These are phyloP conservation scores for Vigna hirtella DNA, from an alignment of 306 rosid genomes.

Conservation along the genomic window DNA sequence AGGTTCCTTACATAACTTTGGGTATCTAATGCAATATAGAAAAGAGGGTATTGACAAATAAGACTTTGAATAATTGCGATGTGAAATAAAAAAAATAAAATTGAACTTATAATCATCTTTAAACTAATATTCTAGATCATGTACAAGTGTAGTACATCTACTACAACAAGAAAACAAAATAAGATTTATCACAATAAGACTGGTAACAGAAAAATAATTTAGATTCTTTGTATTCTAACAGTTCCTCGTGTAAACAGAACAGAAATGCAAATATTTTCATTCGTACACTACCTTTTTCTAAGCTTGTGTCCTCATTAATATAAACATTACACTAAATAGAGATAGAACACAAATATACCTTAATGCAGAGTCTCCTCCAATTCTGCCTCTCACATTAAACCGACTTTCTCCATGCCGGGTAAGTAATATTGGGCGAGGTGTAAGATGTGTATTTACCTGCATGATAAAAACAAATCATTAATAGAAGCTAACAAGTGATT, in stretches of 20 bases:
- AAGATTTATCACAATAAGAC: neutral
- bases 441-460: constrained; percentile 96
- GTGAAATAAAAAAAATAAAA: neutral
- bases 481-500: constrained; percentile 26
- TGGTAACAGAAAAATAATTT: neutral
- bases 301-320: constrained; percentile 10
- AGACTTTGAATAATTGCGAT: neutral
- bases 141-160: neutral
- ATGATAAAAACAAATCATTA: constrained; percentile 25
- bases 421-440: constrained; percentile 95
- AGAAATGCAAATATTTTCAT: constrained; percentile 15
- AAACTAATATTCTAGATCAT: neutral
- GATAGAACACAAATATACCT: constrained; percentile 60
- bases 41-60: neutral
- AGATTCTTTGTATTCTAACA: constrained; percentile 2
- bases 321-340: neutral
- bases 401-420: constrained; percentile 98
- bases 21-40: neutral
- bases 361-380: constrained; percentile 89
- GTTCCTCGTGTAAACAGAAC: constrained; percentile 24
- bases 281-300: constrained; percentile 1
- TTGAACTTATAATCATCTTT: neutral
- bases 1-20: neutral
- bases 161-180: neutral
- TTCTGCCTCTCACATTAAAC: constrained; percentile 94